phyloP scores from a whole-genome alignment of 163 green algal genomes.

The Chlamydomonas reinhardtii region DNA sequence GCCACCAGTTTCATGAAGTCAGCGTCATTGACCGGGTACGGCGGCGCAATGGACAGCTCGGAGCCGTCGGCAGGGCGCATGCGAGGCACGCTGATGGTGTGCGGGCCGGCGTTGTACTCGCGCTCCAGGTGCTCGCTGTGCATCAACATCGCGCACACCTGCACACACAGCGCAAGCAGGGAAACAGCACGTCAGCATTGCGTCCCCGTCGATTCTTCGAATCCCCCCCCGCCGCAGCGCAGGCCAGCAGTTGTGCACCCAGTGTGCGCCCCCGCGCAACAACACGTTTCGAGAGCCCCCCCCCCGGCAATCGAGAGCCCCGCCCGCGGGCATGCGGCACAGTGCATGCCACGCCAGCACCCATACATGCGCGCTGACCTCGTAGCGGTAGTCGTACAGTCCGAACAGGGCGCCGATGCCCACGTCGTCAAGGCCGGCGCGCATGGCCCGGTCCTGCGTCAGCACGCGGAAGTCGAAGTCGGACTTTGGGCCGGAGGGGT shows the following conservation, averaged over 20 bases:
- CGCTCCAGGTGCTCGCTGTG: slow-evolving; percentile 79
- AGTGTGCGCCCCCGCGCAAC: too few relatives aligned
- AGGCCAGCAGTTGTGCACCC: too few relatives aligned
- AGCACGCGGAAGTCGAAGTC: slow-evolving; percentile 78
- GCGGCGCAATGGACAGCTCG: slow-evolving; percentile 72
- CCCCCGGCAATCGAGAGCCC: too few relatives aligned
- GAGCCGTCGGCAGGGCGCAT: slow-evolving; percentile 78
- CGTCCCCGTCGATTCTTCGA: too few relatives aligned
- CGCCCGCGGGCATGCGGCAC: too few relatives aligned
- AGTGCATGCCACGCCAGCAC: too few relatives aligned
- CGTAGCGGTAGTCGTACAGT: slow-evolving; percentile 58
- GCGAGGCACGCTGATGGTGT: slow-evolving; percentile 80
- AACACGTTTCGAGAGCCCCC: too few relatives aligned
- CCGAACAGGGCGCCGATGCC: slow-evolving; percentile 79
- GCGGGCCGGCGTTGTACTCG: slow-evolving; percentile 74
- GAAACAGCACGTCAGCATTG: too few relatives aligned
- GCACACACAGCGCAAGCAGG: background rate
- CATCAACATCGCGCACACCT: slow-evolving; percentile 71
- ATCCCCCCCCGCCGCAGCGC: too few relatives aligned
- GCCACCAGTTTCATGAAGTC: slow-evolving; percentile 82
- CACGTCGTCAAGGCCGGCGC: slow-evolving; percentile 78
- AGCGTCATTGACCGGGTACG: slow-evolving; percentile 73
- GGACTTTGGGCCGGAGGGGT: slow-evolving; percentile 73
- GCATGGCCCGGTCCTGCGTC: slow-evolving; percentile 75
- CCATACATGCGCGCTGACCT: background rate